phyloP scores from a whole-genome alignment of 2,329 filamentous ascomycete genomes.

The Pseudopithomyces maydicus region DNA sequence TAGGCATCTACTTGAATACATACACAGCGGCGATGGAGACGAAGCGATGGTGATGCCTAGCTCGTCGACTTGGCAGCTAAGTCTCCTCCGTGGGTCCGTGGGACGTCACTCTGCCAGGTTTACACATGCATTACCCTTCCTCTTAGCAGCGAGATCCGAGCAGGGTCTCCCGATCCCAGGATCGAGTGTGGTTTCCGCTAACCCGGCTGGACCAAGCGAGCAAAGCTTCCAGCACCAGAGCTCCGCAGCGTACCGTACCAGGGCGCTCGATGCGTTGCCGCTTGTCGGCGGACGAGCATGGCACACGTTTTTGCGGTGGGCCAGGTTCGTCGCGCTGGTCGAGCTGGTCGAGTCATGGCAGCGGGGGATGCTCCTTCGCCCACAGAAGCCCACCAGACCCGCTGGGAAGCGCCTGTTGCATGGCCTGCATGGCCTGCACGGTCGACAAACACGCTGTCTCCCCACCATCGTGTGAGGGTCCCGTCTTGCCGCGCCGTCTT shows the following conservation, averaged over 20 bases:
- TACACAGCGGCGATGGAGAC: not conserved
- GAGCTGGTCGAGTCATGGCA: not conserved
- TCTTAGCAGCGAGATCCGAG: not conserved
- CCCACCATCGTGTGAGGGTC: constrained; percentile 16
- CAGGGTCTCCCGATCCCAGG: not conserved
- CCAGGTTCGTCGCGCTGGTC: not conserved
- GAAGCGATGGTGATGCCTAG: not conserved
- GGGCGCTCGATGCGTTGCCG: not conserved
- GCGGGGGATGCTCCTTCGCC: constrained; percentile 2
- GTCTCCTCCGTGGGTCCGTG: not conserved
- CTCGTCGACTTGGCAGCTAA: not conserved
- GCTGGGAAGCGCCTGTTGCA: constrained; percentile 7
- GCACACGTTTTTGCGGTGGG: too few relatives aligned
- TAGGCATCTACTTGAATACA: not conserved
- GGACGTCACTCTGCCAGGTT: not conserved
- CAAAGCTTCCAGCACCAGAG: not conserved
- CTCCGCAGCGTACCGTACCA: not conserved
- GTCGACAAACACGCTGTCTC: constrained; percentile 7
- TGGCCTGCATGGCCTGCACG: not conserved
- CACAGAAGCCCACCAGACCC: not conserved
- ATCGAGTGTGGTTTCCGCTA: not conserved
- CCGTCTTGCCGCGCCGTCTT: constrained; percentile 13
- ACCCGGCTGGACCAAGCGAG: not conserved
- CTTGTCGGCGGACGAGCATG: too few relatives aligned
- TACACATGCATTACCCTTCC: not conserved